Percentiles rank a stretch among this genome's conserved stretches.
Evolutionary conservation across 305 asterid species (phyloP).

Genomic region (Fraxinus floribunda): DNA sequence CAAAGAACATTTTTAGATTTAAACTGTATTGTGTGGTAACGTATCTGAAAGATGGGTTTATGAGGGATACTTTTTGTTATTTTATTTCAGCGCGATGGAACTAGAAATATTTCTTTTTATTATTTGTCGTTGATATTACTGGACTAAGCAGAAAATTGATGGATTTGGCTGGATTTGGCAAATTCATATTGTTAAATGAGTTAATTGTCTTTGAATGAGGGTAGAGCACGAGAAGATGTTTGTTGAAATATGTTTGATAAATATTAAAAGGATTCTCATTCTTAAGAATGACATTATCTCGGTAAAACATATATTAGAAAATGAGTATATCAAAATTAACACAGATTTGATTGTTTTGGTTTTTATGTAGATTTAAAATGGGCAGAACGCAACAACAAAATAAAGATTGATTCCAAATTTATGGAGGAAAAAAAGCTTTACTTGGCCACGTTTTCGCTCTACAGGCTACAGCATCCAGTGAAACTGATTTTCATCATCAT

Average conservation of each 20-base stretch:
- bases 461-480: neutral
- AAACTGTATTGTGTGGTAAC: neutral
- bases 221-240: neutral
- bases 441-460: neutral
- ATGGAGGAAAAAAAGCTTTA: neutral
- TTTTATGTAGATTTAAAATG: neutral
- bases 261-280: neutral
- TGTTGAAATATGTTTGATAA: neutral
- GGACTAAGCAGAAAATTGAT: neutral
- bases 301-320: neutral
- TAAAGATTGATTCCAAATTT: neutral
- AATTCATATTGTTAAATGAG: neutral
- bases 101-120: neutral
- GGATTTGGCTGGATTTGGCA: neutral
- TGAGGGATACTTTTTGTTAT: neutral
- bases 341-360: neutral
- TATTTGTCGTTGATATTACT: neutral
- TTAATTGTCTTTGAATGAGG: neutral
- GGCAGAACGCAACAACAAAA: neutral
- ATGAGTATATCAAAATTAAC: neutral
- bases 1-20: neutral
- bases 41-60: neutral
- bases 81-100: neutral
- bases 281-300: neutral
- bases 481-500: neutral